Base-by-base conservation (phyloP, 441 rosid species). In the Pelargonium fulgidum region DNA sequence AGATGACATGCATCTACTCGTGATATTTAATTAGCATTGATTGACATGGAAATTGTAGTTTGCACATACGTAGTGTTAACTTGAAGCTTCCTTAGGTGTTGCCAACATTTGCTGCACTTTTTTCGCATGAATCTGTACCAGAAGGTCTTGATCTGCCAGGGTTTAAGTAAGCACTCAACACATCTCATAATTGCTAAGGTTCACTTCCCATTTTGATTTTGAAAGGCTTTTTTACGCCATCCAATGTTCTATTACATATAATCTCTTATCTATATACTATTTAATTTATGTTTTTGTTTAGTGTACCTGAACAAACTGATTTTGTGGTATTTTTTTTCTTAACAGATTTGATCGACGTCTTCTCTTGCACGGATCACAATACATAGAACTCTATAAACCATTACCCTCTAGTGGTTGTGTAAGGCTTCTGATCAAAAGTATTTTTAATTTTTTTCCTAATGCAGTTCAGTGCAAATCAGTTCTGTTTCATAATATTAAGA, bases 351-450 rank as follows among this genome's bases (percentile, higher is more conserved):
- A 91, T 81, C 86, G 84, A 3, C 80, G 77, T 68, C 96, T 91
- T 76, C 75, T 93, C 80, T 75, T 93, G 85, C 97, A 93, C 75
- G 97, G 92, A 74, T 92, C 89, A 62, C 99, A 93, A 17, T 91
- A 87, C 70, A 86, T 93, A 70, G 93, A 91, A 81, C 0, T 93
- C 22, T 84, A 84, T 78, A 88, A 73, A 79, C 93, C 97, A 48
- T 69, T 91, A 56, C 91, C 97, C 78, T 79, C 96, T 16, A 83
- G 79, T 62, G 93, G 88, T 58, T 61, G 82, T 66, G 97, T 91
- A 82, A 84, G 89, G 77, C 41, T 72, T 44, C 48, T 54, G 42
- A 41, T 52, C 29, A 41, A 64, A 72, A 71, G 20, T 41, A 39
- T 16, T 62, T 63, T 29, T 44, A 3, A 16, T 9, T 58, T 3